These are phyloP conservation scores for Antitrichia curtipendula DNA, from an alignment of 225 moss, liverwort and hornwort species.

Conservation along the genomic window DNA sequence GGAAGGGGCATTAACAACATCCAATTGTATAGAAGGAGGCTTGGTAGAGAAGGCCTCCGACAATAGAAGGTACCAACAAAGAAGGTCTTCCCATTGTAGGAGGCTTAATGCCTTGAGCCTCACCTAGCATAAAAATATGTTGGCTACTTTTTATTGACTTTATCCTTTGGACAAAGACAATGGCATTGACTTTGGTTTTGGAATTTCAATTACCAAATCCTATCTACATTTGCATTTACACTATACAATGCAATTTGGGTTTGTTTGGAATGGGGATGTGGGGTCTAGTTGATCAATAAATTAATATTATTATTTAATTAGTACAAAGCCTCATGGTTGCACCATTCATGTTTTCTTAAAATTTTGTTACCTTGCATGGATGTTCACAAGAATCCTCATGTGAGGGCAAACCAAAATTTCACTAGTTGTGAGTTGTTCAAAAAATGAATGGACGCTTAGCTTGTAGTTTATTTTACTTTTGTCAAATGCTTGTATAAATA, in stretches of 20 bases:
- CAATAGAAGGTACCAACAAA: background rate
- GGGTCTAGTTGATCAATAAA: background rate
- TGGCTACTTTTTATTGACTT: background rate
- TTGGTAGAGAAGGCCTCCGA: too few species aligned
- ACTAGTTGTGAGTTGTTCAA: background rate
- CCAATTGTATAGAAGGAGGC: background rate
- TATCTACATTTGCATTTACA: background rate
- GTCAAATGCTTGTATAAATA: too few species aligned
- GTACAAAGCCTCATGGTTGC: too few species aligned
- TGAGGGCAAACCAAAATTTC: too few species aligned
- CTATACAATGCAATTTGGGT: rapidly evolving
- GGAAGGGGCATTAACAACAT: background rate
- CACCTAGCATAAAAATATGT: rapidly evolving
- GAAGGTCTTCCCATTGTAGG: rapidly evolving
- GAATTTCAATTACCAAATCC: background rate
- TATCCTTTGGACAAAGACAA: background rate
- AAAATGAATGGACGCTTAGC: too few species aligned
- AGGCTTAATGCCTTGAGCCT: background rate
- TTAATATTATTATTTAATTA: background rate
- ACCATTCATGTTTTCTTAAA: too few species aligned
- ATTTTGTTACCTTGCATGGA: background rate
- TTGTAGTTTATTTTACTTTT: too few species aligned
- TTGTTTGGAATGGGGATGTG: background rate
- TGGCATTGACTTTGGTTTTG: rapidly evolving
- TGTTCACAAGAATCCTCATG: too few species aligned